Evolutionary conservation across 768 basidiomycete genomes (phyloP).

Genomic region (Leccinum pellstonianum): DNA sequence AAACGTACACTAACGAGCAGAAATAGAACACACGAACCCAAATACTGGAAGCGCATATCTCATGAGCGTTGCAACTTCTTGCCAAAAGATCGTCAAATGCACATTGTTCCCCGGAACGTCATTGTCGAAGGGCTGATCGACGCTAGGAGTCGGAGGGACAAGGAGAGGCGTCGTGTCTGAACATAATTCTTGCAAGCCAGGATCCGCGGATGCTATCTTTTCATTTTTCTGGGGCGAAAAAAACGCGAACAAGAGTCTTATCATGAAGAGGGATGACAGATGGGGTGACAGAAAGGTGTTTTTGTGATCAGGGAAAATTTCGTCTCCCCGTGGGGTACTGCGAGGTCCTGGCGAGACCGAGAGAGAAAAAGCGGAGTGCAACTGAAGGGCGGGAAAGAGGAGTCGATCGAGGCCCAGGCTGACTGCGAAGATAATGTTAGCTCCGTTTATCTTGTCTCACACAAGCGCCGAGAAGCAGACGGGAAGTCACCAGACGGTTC

Average conservation of each 20-base stretch:
- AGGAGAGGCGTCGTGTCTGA: constrained; percentile 61
- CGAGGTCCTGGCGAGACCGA: constrained; percentile 38
- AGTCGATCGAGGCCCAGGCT: not conserved
- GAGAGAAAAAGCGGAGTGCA: constrained; percentile 16
- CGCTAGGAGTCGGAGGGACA: constrained; percentile 48
- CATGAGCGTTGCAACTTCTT: constrained; percentile 41
- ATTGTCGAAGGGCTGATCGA: constrained; percentile 38
- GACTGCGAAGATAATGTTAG: not conserved
- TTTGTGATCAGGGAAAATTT: constrained; percentile 1
- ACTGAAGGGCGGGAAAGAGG: not conserved
- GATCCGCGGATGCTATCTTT: constrained; percentile 1
- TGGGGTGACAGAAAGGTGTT: not conserved
- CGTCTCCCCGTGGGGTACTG: constrained; percentile 4
- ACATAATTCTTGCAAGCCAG: constrained; percentile 1
- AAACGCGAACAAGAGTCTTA: constrained; percentile 3
- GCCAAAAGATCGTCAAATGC: not conserved
- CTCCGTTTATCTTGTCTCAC: not conserved
- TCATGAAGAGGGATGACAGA: constrained; percentile 2
- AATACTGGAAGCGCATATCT: constrained; percentile 75
- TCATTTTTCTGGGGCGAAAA: not conserved
- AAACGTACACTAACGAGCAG: not conserved
- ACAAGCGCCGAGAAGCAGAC: not conserved
- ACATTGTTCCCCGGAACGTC: constrained; percentile 26
- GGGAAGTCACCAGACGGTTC: not conserved
- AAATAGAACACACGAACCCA: constrained; percentile 45